Evolutionary conservation across 2,329 filamentous ascomycete genomes (phyloP), one percentile per base, ranked within the genome.

Genomic region (Dactylella cylindrospora): DNA sequence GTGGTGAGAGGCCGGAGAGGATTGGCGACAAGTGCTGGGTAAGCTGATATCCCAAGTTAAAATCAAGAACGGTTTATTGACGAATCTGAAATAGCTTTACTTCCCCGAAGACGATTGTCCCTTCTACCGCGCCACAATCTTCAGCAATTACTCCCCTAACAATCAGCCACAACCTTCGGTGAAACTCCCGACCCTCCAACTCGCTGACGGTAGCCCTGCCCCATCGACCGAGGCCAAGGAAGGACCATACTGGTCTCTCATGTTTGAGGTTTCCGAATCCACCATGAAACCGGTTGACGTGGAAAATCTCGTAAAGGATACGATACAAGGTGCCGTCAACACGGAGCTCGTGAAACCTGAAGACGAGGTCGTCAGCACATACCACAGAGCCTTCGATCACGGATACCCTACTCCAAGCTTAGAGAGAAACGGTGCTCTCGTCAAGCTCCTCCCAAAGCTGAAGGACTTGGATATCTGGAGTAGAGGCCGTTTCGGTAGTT

Each of bases 21-120:
- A 98, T 98, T 69, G 93, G 93, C 67, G 93, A 98, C 79, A 98
- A 97, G 82, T 98, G 93, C 84, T 98, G 93, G 90, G 82, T 85
- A 78, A 73, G 81, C 72, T 17, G 5, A 43, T 12, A 20, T 7
- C 28, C 2, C 20, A 40, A 1, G 7, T 31, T 55, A 28, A 62
- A 15, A 9, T 23, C 13, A 17, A 35, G 12, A 2, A 8, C 29
- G 20, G 19, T 13, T 22, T 23, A 22, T 26, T 57, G 20, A 57
- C 45, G 29, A 38, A 15, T 12, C n/a, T 23, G 2, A 23, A 49
- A 7, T 53, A 85, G 84, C 80, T 98, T 68, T 98, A 98, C 83
- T 98, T 97, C 84, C 93, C 93, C 66, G 93, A 98, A 76, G 86
- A 95, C 75, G 86, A 98, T 81, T 96, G 90, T 80, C 90, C 90